Evolutionary conservation across 371 early-diverging fungal genomes (phyloP), one percentile per base, ranked within the genome.

Genomic region (Actinomortierella ambigua): DNA sequence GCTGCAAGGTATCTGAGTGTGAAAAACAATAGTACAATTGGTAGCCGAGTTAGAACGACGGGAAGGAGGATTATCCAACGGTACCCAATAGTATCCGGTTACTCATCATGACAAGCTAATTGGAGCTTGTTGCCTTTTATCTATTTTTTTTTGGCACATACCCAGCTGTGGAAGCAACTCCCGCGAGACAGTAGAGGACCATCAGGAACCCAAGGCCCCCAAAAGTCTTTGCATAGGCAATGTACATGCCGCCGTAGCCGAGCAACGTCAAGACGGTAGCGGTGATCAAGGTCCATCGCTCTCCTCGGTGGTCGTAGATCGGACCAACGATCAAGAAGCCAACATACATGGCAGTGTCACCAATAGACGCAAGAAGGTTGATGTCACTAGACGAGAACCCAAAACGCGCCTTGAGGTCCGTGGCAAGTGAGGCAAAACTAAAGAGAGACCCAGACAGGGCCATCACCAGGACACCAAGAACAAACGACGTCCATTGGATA

Each of bases 161-260:
- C 73, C 73, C 73, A 59, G 73, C 73, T 28, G 73, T 71, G 17
- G 66, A 66, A 20, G 73, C 73, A 20, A 66, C 48, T 26, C 73
- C 73, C 11, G 73, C 55, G 53, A 71, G 67, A 43, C 73, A 71
- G 54, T 71, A 66, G 18, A 71, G 67, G 13, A 71, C 63, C 73
- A 71, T 71, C 50, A 66, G 59, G 62, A 71, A 71, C 0, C 66
- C 66, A 34, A 71, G 63, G 14, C 73, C 73, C 1, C 73, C 73
- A 66, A 66, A 71, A 5, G 73, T 63, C 29, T 71, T 71, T 59
- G 73, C 73, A 53, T 71, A 71, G 50, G 73, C 66, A 43, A 71
- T 62, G 44, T 71, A 71, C 63, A 71, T 71, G 39, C 73, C 73
- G 17, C 73, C 73, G 17, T 71, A 71, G 15, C 73, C 73, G 9